Base-by-base conservation (phyloP, 2,329 filamentous ascomycete genomes). In the Trichophyton simii region DNA sequence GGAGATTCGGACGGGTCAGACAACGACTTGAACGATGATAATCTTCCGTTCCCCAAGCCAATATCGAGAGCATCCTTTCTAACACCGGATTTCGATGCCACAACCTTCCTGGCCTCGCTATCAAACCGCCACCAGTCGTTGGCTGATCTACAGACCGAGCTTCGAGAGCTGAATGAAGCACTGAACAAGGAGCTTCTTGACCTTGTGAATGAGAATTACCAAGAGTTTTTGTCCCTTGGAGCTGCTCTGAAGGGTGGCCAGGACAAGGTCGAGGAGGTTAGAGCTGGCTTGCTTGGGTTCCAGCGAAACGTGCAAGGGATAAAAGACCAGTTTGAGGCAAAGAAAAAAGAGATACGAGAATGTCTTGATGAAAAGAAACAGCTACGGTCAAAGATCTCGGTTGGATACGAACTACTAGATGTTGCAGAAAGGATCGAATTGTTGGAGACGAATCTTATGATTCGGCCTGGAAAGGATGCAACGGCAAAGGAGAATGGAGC, bases 171-270 rank as follows among this genome's bases (percentile, higher is more conserved):
- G 59, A 89, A 86, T 67, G 83, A 88, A 67, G 82, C 87, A 20
- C 86, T 99, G 64, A 88, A 86, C 69, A 84, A 87, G 65, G 94
- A 99, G 76, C 81, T 99, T 2, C 80, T 99, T 18, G 92, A 96
- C 75, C 83, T 99, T 6, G 94, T 99, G 66, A 99, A 99, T 71
- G 83, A 87, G 59, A 95, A 99, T 74, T 97, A 99, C 72, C 87
- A 90, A 57, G 88, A 92, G 62, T 99, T 99, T 68, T 75, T 99
- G 3, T 86, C 86, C 0, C 77, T 99, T 0, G 95, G 94, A 0
- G 84, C 82, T 55, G 88, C 90, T 67, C 77, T 99, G 50, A 83
- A 84, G 60, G 91, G 91, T 2, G 95, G 95, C 6, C 91, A 95
- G 69, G 92, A 96, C 68, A 88, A 87, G 72, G 87, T 96, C 0